Evolutionary conservation across 495 filamentous ascomycete genomes (phyloP).

Genomic region (Tuber borchii): DNA sequence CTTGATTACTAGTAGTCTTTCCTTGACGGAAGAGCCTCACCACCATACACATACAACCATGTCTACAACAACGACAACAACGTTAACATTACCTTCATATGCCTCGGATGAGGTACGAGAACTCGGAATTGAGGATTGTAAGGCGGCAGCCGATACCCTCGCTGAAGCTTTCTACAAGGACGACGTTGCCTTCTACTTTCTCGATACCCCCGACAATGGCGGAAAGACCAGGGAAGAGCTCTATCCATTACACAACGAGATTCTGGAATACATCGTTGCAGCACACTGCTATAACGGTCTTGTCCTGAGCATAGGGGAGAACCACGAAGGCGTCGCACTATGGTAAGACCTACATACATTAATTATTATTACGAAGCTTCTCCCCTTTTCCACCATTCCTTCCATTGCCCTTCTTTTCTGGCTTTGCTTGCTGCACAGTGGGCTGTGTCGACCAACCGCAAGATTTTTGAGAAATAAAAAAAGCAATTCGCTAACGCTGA

Average conservation of each 20-base stretch:
- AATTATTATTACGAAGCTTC: neutral
- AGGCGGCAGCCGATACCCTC: constrained; percentile 59
- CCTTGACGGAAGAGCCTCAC: constrained; percentile 6
- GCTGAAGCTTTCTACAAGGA: constrained; percentile 71
- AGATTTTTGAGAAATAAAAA: constrained; percentile 25
- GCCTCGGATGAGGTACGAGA: constrained; percentile 51
- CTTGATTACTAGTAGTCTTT: constrained; percentile 1
- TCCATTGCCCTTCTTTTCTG: neutral
- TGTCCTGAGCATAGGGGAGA: constrained; percentile 62
- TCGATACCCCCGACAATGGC: constrained; percentile 59
- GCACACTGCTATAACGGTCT: constrained; percentile 65
- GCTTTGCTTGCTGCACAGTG: neutral
- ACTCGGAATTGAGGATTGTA: constrained; percentile 56
- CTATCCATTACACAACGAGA: constrained; percentile 66
- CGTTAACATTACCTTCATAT: constrained; percentile 34
- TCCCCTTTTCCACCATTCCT: neutral
- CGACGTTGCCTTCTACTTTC: constrained; percentile 64
- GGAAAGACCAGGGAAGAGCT: constrained; percentile 56
- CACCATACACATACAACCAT: constrained; percentile 19
- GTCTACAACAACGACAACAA: constrained; percentile 33
- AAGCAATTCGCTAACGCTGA: constrained; percentile 38
- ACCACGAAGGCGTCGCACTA: constrained; percentile 68
- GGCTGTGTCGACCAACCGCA: constrained; percentile 23
- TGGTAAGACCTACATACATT: constrained; percentile 53
- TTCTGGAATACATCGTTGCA: constrained; percentile 65